A percentile compares a stretch with the other conserved stretches of the same genome.
These are phyloP conservation scores for Lepiota brunneoincarnata DNA, from an alignment of 768 basidiomycete species.

Conservation along the genomic window DNA sequence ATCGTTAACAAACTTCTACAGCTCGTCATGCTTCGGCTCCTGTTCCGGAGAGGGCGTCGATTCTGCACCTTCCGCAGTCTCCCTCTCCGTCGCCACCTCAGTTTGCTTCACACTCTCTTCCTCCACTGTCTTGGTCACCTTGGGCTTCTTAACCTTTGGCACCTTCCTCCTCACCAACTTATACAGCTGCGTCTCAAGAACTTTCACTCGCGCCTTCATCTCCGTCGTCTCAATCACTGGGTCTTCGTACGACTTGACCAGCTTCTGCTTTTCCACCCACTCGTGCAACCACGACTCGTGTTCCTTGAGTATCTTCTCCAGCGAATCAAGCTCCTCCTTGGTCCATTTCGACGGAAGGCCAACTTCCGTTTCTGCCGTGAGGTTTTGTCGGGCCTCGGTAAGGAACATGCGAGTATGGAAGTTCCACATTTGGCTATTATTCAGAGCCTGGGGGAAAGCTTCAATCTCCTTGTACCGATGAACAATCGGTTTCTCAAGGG, in stretches of 20 bases:
- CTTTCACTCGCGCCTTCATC: constrained; percentile 81
- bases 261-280: constrained; percentile 81
- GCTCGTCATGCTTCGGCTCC: constrained; percentile 20
- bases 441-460: constrained; percentile 79
- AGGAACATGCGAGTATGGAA: constrained; percentile 90
- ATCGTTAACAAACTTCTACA: constrained; percentile 14
- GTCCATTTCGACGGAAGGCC: constrained; percentile 81
- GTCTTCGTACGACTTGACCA: constrained; percentile 69
- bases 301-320: constrained; percentile 75
- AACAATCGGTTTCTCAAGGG: constrained; percentile 77
- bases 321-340: constrained; percentile 73
- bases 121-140: constrained; percentile 26
- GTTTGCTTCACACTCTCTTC: constrained; percentile 11
- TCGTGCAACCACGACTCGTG: constrained; percentile 84
- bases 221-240: constrained; percentile 85
- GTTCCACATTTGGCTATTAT: constrained; percentile 83
- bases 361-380: constrained; percentile 59
- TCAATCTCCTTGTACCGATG: constrained; percentile 89
- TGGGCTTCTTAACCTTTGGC: constrained; percentile 60
- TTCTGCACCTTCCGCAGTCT: constrained; percentile 13
- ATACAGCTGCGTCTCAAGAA: constrained; percentile 72
- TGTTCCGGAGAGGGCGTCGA: constrained; percentile 10
- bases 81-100: constrained; percentile 15
- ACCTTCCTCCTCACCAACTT: constrained; percentile 66
- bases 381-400: constrained; percentile 69